Conservation (phyloP, 371 early-diverging fungal genomes). For the Sporodiniella umbellata region DNA sequence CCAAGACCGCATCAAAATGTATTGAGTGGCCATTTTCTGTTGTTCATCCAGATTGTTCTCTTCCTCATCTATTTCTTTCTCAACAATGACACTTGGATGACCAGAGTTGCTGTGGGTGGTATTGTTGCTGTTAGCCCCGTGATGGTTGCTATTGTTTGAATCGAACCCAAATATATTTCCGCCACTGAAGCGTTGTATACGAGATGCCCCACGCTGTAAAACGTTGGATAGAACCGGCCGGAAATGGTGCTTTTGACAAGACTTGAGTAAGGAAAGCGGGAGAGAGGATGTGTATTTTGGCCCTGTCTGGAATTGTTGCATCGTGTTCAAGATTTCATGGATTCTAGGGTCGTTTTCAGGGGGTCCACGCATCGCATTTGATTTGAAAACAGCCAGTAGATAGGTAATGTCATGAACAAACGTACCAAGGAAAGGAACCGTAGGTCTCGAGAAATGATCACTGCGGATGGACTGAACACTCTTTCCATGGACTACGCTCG, state of each 20-base stretch:
- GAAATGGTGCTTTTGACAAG: slow-evolving; percentile 54
- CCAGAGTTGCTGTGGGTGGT: not conserved
- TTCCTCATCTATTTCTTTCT: slow-evolving; percentile 30
- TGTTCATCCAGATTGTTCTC: slow-evolving; percentile 40
- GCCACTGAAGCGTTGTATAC: slow-evolving; percentile 44
- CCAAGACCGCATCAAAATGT: slow-evolving; percentile 58
- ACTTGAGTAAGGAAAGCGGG: slow-evolving; percentile 49
- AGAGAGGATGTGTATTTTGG: slow-evolving; percentile 58
- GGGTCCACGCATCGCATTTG: slow-evolving; percentile 12
- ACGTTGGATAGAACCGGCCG: slow-evolving; percentile 54
- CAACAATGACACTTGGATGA: not conserved
- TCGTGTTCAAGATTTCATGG: slow-evolving; percentile 44
- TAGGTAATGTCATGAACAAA: slow-evolving; percentile 82
- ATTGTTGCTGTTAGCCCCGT: slow-evolving; percentile 8
- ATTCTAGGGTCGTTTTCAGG: slow-evolving; percentile 55
- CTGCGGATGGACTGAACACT: slow-evolving; percentile 33
- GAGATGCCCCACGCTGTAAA: slow-evolving; percentile 49
- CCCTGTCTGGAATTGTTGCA: slow-evolving; percentile 60
- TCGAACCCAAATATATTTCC: slow-evolving; percentile 38
- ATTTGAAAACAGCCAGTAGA: slow-evolving; percentile 63
- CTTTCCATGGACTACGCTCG: slow-evolving; percentile 34
- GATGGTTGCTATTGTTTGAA: too few species aligned
- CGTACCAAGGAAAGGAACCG: slow-evolving; percentile 76
- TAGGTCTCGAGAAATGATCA: slow-evolving; percentile 55
- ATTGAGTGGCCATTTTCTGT: slow-evolving; percentile 60